phyloP scores from a whole-genome alignment of 2,329 filamentous ascomycete species.

The Cytospora piceicola region DNA sequence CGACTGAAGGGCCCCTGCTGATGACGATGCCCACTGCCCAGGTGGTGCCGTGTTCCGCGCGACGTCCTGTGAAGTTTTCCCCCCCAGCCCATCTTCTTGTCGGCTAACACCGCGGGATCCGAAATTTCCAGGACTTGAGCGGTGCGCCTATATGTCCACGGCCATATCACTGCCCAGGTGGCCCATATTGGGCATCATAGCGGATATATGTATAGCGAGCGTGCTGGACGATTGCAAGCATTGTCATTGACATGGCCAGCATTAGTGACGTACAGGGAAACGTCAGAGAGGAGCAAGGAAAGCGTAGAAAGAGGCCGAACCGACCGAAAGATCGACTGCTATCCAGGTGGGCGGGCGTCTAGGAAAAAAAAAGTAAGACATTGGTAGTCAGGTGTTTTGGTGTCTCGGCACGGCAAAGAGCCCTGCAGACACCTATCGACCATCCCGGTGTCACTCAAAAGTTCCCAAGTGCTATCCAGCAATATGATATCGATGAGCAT shows the following conservation, averaged over 20 bases:
- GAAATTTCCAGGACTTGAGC: not conserved
- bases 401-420: not conserved
- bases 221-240: not conserved
- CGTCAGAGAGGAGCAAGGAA: not conserved
- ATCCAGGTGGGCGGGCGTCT: not conserved
- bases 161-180: not conserved
- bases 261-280: not conserved
- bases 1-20: not conserved
- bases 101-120: not conserved
- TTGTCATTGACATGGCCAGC: not conserved
- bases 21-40: not conserved
- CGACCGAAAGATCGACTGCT: not conserved
- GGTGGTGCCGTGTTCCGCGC: constrained; percentile 3
- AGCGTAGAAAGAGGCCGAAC: not conserved
- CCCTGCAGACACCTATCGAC: not conserved
- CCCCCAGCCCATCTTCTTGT: not conserved
- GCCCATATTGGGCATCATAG: not conserved
- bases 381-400: constrained; percentile 15
- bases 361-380: constrained; percentile 14
- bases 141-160: too few species aligned
- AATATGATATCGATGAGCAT: too few species aligned
- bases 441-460: not conserved
- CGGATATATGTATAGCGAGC: not conserved
- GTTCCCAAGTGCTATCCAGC: too few species aligned
- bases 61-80: not conserved